phyloP scores from a whole-genome alignment of 208 protist genomes.

The Borovskyia barvae region DNA sequence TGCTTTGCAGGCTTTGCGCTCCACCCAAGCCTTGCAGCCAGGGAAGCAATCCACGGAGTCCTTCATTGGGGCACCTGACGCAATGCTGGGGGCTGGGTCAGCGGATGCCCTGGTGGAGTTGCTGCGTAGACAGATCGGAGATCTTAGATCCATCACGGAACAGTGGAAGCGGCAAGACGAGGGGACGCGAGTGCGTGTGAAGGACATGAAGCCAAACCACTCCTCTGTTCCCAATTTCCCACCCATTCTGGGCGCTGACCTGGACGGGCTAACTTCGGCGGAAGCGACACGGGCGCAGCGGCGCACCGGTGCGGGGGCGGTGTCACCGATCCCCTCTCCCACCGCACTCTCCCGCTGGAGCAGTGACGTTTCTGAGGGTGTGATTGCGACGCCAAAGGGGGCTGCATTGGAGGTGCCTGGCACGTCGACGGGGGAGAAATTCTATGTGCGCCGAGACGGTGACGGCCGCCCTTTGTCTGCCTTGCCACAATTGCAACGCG shows the following conservation, averaged over 20 bases:
- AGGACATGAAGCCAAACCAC: too few relatives aligned
- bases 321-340: too few relatives aligned
- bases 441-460: constrained; percentile 19
- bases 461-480: neutral
- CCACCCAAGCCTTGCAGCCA: constrained; percentile 2
- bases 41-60: too few relatives aligned
- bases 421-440: constrained; percentile 12
- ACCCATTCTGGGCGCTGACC: too few relatives aligned
- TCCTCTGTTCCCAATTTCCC: too few relatives aligned
- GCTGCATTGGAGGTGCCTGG: constrained; percentile 12
- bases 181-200: neutral
- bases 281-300: too few relatives aligned
- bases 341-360: too few relatives aligned
- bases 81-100: too few relatives aligned
- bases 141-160: neutral
- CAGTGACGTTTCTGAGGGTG: too few relatives aligned
- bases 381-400: neutral
- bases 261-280: too few relatives aligned
- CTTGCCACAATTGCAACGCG: neutral
- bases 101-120: constrained; percentile 11
- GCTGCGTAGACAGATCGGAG: constrained; percentile 5
- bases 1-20: constrained; percentile 13
- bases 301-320: too few relatives aligned
- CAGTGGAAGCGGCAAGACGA: constrained; percentile 10
- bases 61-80: too few relatives aligned